phyloP scores from a whole-genome alignment of 106 monocot species.

The Phalaenopsis equestris region DNA sequence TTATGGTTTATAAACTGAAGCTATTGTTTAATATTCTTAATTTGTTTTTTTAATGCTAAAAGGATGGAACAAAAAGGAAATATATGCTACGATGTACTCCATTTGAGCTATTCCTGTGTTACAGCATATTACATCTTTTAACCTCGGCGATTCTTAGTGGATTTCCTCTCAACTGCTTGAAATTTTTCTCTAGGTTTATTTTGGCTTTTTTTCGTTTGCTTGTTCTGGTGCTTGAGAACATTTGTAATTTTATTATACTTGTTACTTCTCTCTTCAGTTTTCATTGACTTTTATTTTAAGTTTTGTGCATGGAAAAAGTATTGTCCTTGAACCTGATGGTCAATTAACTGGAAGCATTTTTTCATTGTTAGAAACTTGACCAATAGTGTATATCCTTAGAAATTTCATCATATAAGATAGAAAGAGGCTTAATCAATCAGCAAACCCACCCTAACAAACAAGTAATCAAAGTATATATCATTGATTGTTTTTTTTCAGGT shows the following conservation, averaged over 20 bases:
- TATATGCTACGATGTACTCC: neutral
- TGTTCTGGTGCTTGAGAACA: neutral
- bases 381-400: neutral
- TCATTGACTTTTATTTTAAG: neutral
- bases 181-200: neutral
- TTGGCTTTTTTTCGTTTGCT: neutral
- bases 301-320: neutral
- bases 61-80: neutral
- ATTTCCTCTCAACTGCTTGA: neutral
- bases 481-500: slow-evolving; percentile 50
- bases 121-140: neutral
- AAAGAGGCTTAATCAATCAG: neutral
- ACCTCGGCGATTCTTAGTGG: neutral
- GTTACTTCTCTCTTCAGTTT: too few relatives aligned
- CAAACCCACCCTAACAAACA: neutral
- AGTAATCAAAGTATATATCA: slow-evolving; percentile 1
- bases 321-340: neutral
- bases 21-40: neutral
- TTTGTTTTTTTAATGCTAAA: neutral
- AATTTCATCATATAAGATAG: neutral
- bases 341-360: neutral
- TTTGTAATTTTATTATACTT: neutral
- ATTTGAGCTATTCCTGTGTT: neutral
- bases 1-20: too few relatives aligned
- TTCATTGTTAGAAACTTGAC: neutral